Evolutionary conservation across 1,284 basidiomycete species (phyloP).

Genomic region (Entoloma clypeatum): DNA sequence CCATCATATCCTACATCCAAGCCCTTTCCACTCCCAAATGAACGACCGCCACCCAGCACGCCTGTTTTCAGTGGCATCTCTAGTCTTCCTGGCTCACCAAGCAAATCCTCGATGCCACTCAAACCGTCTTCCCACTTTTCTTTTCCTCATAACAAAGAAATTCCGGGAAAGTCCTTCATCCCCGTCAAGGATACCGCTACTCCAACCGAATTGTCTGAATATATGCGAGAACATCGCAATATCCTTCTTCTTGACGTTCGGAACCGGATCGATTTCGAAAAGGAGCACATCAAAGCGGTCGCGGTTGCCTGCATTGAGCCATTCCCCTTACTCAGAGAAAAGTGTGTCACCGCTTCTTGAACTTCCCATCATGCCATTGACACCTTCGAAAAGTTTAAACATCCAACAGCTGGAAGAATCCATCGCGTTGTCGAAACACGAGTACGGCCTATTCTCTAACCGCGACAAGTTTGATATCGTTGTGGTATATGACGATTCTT

Average conservation of each 20-base stretch:
- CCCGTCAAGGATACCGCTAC: conserved; percentile 52
- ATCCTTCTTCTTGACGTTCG: conserved; percentile 85
- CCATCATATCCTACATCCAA: no score
- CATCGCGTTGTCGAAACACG: conserved; percentile 66
- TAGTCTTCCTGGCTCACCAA: conserved; percentile 54
- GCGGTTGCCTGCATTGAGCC: conserved; percentile 87
- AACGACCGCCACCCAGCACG: conserved; percentile 67
- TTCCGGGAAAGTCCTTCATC: conserved; percentile 31
- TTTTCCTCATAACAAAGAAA: conserved; percentile 17
- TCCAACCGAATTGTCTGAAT: conserved; percentile 60
- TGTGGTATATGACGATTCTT: conserved; percentile 82
- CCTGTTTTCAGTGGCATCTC: conserved; percentile 52
- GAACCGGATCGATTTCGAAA: conserved; percentile 71
- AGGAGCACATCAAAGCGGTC: conserved; percentile 66
- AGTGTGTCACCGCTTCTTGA: conserved; percentile 44
- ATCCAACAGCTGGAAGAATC: conserved; percentile 73
- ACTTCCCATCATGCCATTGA: conserved; percentile 4
- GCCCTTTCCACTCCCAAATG: conserved; percentile 43
- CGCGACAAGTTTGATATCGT: conserved; percentile 88
- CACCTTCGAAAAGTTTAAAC: conserved; percentile 50
- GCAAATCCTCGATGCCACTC: conserved; percentile 35
- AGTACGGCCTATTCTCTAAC: conserved; percentile 71
- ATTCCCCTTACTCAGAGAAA: conserved; percentile 62
- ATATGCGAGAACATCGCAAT: conserved; percentile 59
- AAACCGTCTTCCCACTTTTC: conserved; percentile 46